phyloP scores from a whole-genome alignment of 495 filamentous ascomycete genomes.

The Sporormia fimetaria region DNA sequence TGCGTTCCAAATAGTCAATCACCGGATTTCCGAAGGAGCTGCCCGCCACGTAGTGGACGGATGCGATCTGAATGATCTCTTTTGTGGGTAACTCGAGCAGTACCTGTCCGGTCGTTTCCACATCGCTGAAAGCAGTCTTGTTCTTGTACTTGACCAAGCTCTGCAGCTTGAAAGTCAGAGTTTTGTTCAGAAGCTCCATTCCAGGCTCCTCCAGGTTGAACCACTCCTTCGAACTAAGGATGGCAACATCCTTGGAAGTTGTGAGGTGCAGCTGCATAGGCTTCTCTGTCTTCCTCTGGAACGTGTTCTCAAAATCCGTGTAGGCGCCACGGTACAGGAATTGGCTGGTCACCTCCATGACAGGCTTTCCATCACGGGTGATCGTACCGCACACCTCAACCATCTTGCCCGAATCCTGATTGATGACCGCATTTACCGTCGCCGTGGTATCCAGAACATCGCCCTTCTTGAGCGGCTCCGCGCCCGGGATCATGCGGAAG shows the following conservation, averaged over 20 bases:
- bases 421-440: constrained; percentile 94
- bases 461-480: constrained; percentile 84
- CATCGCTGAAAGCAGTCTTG: constrained; percentile 79
- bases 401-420: constrained; percentile 98
- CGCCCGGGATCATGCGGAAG: constrained; percentile 96
- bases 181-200: constrained; percentile 77
- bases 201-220: constrained; percentile 73
- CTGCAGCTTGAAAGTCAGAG: constrained; percentile 90
- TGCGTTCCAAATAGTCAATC: constrained; percentile 85
- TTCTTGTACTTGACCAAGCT: constrained; percentile 90
- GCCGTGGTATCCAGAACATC: constrained; percentile 88
- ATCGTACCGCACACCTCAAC: constrained; percentile 98
- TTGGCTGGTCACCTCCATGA: constrained; percentile 97
- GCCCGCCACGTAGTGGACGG: constrained; percentile 85
- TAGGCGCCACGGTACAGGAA: constrained; percentile 93
- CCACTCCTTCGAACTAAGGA: constrained; percentile 94
- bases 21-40: constrained; percentile 91
- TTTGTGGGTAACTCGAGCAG: constrained; percentile 92
- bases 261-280: constrained; percentile 87
- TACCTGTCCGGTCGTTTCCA: constrained; percentile 87
- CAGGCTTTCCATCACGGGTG: constrained; percentile 67
- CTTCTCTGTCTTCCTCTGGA: constrained; percentile 91
- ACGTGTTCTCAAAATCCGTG: constrained; percentile 90
- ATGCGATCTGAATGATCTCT: constrained; percentile 91
- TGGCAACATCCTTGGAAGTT: constrained; percentile 80